phyloP scores from a whole-genome alignment of 2,329 filamentous ascomycete genomes.

The Chrysoporthe austroafricana region DNA sequence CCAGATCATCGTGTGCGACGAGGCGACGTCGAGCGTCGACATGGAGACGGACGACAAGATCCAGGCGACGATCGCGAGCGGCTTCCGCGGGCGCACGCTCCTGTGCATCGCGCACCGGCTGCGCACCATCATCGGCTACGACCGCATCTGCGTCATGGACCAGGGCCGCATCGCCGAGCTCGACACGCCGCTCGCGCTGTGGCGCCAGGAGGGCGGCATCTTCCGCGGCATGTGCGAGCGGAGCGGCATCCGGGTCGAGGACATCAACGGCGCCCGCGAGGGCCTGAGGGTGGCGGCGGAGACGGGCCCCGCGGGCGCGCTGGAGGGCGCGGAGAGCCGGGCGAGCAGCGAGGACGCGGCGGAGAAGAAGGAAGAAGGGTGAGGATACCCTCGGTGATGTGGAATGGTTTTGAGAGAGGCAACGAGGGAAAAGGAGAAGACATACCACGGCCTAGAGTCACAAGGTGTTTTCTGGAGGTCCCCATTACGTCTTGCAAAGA shows the following conservation, averaged over 20 bases:
- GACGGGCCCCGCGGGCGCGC: background rate
- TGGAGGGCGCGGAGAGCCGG: background rate
- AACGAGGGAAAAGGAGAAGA: background rate
- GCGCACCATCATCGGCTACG: slow-evolving; percentile 90
- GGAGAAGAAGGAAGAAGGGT: slow-evolving; percentile 15
- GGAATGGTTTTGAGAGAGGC: background rate
- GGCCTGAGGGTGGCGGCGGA: slow-evolving; percentile 34
- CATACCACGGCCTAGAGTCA: no score
- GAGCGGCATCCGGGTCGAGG: slow-evolving; percentile 70
- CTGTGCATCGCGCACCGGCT: slow-evolving; percentile 92
- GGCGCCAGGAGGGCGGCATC: slow-evolving; percentile 70
- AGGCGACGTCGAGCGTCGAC: slow-evolving; percentile 90
- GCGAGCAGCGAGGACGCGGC: slow-evolving; percentile 21
- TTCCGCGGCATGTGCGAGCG: slow-evolving; percentile 90
- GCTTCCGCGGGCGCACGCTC: slow-evolving; percentile 84
- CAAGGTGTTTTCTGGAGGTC: no score
- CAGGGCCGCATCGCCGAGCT: slow-evolving; percentile 85
- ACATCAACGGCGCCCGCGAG: slow-evolving; percentile 52
- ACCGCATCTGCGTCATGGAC: slow-evolving; percentile 97
- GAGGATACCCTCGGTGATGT: background rate
- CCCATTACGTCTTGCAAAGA: no score
- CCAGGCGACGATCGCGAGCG: slow-evolving; percentile 82
- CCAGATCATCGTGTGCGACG: slow-evolving; percentile 95
- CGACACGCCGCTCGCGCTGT: slow-evolving; percentile 75
- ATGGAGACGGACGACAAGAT: slow-evolving; percentile 98